A percentile compares a stretch with the other conserved stretches of the same genome.
Evolutionary conservation across 139 green algal species (phyloP).

Genomic region (Micromonas commoda): DNA sequence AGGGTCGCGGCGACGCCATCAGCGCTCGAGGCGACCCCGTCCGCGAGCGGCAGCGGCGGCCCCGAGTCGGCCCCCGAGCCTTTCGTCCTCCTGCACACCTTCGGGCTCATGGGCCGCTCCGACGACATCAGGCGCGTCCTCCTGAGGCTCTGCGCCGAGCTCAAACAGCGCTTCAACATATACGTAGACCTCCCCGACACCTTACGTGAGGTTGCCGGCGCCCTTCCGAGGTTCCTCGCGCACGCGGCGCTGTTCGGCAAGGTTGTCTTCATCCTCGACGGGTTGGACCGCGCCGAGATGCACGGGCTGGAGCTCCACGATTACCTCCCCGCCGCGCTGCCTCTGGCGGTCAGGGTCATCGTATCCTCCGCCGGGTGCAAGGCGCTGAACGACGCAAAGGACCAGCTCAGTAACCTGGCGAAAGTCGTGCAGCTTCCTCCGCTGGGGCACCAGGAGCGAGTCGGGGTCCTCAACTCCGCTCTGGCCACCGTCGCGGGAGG

Average conservation of each 20-base stretch:
- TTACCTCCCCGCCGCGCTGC: conserved; percentile 1
- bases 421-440: not conserved
- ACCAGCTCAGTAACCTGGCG: not conserved
- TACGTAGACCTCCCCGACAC: not conserved
- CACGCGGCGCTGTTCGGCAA: conserved; percentile 1
- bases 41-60: not conserved
- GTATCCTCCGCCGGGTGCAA: not conserved
- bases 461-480: not conserved
- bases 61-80: too few species aligned
- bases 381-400: not conserved
- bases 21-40: not conserved
- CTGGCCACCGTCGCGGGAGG: not conserved
- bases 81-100: conserved; percentile 8
- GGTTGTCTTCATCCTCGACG: conserved; percentile 8
- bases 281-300: not conserved
- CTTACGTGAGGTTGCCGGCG: not conserved
- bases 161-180: conserved; percentile 2
- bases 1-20: not conserved
- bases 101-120: not conserved
- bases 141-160: not conserved
- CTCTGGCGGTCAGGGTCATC: not conserved
- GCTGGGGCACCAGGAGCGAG: not conserved
- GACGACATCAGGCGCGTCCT: not conserved
- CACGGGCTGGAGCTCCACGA: not conserved
- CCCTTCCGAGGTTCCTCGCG: conserved; percentile 1